Percentiles rank a stretch among this genome's conserved stretches.
Evolutionary conservation across 768 basidiomycete genomes (phyloP).

Genomic region (Hypholoma sublateritium): DNA sequence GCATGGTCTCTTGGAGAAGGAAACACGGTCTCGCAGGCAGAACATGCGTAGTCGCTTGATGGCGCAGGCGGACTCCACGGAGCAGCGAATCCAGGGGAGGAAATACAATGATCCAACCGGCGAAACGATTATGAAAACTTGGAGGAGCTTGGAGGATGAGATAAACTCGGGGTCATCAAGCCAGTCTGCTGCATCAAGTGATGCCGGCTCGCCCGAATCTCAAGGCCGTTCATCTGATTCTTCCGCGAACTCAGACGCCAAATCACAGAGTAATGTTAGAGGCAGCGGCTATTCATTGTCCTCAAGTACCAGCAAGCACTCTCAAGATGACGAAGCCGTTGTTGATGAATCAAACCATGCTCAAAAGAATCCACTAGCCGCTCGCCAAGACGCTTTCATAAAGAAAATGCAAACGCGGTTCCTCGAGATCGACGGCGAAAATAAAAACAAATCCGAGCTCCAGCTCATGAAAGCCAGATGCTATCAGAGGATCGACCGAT

Average conservation of each 20-base stretch:
- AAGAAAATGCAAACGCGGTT: background rate
- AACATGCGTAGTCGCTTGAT: background rate
- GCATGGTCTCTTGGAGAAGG: background rate
- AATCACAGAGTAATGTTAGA: too few relatives aligned
- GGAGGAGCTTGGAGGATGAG: background rate
- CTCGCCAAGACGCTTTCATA: background rate
- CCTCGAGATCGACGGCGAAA: background rate
- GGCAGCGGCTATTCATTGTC: too few relatives aligned
- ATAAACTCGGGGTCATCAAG: background rate
- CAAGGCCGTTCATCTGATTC: too few relatives aligned
- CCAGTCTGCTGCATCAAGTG: too few relatives aligned
- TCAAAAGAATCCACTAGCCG: too few relatives aligned
- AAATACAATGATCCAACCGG: slow-evolving; percentile 1
- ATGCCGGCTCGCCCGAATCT: too few relatives aligned
- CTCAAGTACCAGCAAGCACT: too few relatives aligned
- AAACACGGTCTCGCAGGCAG: background rate
- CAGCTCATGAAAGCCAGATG: slow-evolving; percentile 1
- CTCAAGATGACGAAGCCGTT: background rate
- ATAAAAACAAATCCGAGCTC: background rate
- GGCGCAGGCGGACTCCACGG: background rate
- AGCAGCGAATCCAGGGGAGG: background rate
- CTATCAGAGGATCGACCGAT: background rate
- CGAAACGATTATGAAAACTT: background rate
- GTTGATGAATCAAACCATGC: too few relatives aligned
- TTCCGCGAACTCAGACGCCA: too few relatives aligned